Percentiles rank a stretch among this genome's conserved stretches.
Evolutionary conservation across 192 early-diverging fungal genomes (phyloP).

Genomic region (Backusella morwellensis): DNA sequence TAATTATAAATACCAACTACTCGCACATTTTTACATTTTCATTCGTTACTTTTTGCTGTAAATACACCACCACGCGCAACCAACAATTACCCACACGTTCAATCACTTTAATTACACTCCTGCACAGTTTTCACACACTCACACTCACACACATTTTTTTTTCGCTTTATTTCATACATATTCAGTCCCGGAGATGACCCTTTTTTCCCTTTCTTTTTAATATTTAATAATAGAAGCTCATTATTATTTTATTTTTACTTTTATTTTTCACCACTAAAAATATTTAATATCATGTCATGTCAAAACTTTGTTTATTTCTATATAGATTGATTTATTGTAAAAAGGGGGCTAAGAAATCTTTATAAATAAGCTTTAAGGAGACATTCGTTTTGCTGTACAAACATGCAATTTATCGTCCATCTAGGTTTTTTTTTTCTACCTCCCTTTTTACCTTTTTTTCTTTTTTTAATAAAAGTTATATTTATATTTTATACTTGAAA

Average conservation of each 20-base stretch:
- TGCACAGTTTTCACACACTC: neutral
- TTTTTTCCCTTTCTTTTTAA: neutral
- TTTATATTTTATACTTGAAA: neutral
- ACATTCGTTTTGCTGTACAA: neutral
- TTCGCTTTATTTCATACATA: neutral
- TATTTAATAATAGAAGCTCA: neutral
- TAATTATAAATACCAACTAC: neutral
- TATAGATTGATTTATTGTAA: neutral
- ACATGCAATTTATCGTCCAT: neutral
- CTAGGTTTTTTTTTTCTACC: neutral
- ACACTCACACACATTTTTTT: too few relatives aligned
- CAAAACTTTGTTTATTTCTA: neutral
- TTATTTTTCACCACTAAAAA: neutral
- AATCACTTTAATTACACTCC: neutral
- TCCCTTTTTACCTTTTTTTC: neutral
- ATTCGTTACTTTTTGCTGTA: neutral
- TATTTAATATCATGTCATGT: neutral
- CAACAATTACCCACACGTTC: neutral
- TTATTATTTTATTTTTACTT: neutral
- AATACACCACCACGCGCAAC: neutral
- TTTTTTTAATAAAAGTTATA: neutral
- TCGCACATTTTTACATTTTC: neutral
- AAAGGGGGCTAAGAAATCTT: neutral
- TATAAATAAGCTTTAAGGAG: slow-evolving; percentile 1
- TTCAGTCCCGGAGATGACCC: neutral